Evolutionary conservation across 352 stramenopile genomes (phyloP).

Genomic region (Phytophthora sp.): DNA sequence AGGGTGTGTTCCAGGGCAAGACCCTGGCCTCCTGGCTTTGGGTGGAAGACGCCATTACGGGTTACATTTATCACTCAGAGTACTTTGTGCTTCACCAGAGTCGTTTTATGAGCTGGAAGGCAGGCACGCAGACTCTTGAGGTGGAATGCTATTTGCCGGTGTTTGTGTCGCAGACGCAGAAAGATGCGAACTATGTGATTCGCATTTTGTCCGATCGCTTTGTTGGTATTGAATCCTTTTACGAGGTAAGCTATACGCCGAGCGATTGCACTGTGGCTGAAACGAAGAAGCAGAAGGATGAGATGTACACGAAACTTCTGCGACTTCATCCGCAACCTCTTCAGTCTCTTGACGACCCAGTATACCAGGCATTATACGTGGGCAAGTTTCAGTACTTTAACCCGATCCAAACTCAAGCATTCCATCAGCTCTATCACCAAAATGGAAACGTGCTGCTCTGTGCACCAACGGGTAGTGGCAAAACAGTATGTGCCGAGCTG

Average conservation of each 20-base stretch:
- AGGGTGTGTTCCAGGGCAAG: constrained; percentile 60
- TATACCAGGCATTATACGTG: constrained; percentile 93
- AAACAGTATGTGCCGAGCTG: constrained; percentile 97
- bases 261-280: constrained; percentile 36
- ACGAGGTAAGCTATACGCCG: constrained; percentile 69
- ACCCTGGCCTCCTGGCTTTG: constrained; percentile 95
- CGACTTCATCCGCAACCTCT: constrained; percentile 96
- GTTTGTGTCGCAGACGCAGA: constrained; percentile 91
- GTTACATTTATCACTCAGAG: constrained; percentile 95
- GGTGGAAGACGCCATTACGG: constrained; percentile 95
- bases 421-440: constrained; percentile 97
- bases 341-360: constrained; percentile 89
- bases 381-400: constrained; percentile 91
- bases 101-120: constrained; percentile 70
- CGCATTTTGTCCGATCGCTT: constrained; percentile 96
- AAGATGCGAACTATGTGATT: constrained; percentile 93
- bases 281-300: constrained; percentile 60
- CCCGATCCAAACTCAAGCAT: constrained; percentile 98
- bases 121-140: constrained; percentile 68
- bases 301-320: constrained; percentile 91
- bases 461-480: constrained; percentile 96
- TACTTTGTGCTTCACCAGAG: constrained; percentile 88
- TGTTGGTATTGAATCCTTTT: constrained; percentile 94
- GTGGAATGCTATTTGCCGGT: constrained; percentile 97
- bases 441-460: constrained; percentile 96